These are phyloP conservation scores for Cymbopogon flexuosus DNA, from an alignment of 202 grass and related monocot species.

Conservation along the genomic window DNA sequence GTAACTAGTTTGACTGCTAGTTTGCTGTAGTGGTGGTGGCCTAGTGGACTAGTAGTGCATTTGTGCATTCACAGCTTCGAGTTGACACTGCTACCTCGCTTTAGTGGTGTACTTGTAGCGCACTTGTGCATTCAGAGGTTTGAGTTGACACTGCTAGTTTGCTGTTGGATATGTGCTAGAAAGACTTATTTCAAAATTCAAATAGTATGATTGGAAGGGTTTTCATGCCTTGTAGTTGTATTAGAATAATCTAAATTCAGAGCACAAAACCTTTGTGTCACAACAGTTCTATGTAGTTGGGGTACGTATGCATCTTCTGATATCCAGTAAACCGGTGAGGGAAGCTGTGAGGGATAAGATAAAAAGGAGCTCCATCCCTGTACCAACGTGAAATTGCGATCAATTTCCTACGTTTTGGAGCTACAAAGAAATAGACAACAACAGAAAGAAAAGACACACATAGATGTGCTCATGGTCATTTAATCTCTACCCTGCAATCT, in stretches of 20 bases:
- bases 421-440: background rate
- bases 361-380: background rate
- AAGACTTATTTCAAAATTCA: background rate
- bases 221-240: constrained; percentile 17
- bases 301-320: background rate
- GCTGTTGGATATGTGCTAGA: background rate
- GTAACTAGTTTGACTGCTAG: constrained; percentile 25
- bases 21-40: background rate
- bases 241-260: constrained; percentile 2
- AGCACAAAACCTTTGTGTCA: background rate
- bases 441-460: background rate
- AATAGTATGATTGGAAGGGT: background rate
- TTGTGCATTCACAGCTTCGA: background rate
- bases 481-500: constrained; percentile 1
- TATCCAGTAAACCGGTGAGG: background rate
- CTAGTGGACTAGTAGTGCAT: background rate
- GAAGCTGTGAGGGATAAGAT: background rate
- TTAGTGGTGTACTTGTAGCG: background rate
- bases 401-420: background rate
- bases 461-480: background rate
- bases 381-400: background rate
- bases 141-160: constrained; percentile 13
- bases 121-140: background rate
- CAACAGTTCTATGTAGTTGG: background rate
- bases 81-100: background rate